Percentiles rank a stretch among this genome's conserved stretches.
Evolutionary conservation across 2,329 filamentous ascomycete species (phyloP).

Genomic region (Phoma sp.): DNA sequence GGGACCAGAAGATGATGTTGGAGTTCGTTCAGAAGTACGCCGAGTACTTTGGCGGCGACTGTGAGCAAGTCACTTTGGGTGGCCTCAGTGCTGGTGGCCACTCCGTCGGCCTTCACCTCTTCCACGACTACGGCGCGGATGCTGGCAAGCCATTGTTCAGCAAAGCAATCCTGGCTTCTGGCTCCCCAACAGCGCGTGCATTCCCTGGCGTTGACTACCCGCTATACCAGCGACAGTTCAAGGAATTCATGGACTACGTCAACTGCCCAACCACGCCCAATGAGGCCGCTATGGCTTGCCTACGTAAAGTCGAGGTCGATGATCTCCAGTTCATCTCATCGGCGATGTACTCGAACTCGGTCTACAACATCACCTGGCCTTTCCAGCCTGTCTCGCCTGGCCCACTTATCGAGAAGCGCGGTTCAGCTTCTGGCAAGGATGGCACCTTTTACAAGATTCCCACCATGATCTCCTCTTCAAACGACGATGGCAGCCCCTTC

Average conservation of each 20-base stretch:
- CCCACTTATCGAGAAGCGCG: constrained; percentile 55
- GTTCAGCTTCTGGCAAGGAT: constrained; percentile 47
- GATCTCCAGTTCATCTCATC: constrained; percentile 50
- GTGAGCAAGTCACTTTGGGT: constrained; percentile 47
- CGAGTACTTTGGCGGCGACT: constrained; percentile 47
- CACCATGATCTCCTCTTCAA: constrained; percentile 43
- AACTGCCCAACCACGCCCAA: constrained; percentile 34
- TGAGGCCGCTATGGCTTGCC: constrained; percentile 46
- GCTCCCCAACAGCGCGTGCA: constrained; percentile 43
- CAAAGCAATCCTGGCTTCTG: constrained; percentile 43
- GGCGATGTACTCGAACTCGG: constrained; percentile 48
- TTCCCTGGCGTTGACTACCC: constrained; percentile 43
- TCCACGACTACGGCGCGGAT: constrained; percentile 45
- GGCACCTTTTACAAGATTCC: constrained; percentile 45
- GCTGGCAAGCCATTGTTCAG: constrained; percentile 40
- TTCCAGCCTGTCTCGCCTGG: constrained; percentile 58
- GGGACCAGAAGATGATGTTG: constrained; percentile 38
- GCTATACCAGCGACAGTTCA: constrained; percentile 39
- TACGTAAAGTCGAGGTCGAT: constrained; percentile 46
- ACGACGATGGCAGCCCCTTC: constrained; percentile 45
- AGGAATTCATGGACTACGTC: constrained; percentile 38
- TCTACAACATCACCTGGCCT: constrained; percentile 54
- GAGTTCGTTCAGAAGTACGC: constrained; percentile 52
- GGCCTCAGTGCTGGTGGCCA: constrained; percentile 51
- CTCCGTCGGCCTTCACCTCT: constrained; percentile 44